Conservation (phyloP, 1,284 basidiomycete genomes). For the Cryptococcus sp. region DNA sequence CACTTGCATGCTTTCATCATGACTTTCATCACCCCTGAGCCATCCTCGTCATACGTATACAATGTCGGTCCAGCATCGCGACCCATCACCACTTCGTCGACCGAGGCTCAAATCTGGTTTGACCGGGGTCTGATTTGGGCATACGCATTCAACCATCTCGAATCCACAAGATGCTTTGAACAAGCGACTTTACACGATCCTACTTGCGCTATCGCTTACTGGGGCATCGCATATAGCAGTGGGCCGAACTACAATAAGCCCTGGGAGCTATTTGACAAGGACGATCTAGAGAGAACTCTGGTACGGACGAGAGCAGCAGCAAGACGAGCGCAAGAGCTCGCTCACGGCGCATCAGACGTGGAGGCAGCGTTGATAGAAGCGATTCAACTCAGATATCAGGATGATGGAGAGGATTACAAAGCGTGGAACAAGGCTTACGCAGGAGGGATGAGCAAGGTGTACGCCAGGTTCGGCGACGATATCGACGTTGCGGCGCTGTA, state of each 20-base stretch:
- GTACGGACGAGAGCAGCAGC: constrained; percentile 3
- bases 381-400: not conserved
- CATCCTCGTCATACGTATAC: constrained; percentile 9
- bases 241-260: constrained; percentile 50
- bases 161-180: constrained; percentile 39
- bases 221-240: constrained; percentile 44
- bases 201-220: constrained; percentile 37
- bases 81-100: constrained; percentile 29
- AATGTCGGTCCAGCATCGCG: constrained; percentile 28
- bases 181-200: constrained; percentile 35
- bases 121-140: constrained; percentile 45
- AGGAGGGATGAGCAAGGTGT: constrained; percentile 38
- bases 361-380: constrained; percentile 20
- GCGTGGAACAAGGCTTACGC: constrained; percentile 35
- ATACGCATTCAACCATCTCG: constrained; percentile 47
- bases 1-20: too few relatives aligned
- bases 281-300: constrained; percentile 17
- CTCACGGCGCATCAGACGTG: constrained; percentile 4
- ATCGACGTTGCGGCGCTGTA: constrained; percentile 43
- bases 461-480: constrained; percentile 24
- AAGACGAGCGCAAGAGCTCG: not conserved
- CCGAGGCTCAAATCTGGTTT: constrained; percentile 42
- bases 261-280: constrained; percentile 30
- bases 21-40: too few relatives aligned
- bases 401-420: constrained; percentile 10